Evolutionary conservation across 495 filamentous ascomycete species (phyloP).

Genomic region (Neurospora sp.): DNA sequence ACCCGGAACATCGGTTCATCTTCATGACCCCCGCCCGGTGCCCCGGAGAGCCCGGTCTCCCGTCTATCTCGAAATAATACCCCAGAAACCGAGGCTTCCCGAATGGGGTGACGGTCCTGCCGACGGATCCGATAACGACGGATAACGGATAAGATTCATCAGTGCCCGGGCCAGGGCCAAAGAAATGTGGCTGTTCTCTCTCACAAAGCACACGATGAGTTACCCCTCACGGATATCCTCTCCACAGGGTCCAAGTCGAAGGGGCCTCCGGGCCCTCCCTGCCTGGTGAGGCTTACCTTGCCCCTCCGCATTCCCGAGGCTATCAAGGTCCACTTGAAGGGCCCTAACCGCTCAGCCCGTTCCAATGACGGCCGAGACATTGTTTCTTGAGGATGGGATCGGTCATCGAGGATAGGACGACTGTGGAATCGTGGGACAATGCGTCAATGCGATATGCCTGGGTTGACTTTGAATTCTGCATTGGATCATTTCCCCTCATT

Average conservation of each 20-base stretch:
- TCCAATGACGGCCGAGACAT: not conserved
- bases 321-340: not conserved
- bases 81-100: not conserved
- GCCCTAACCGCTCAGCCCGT: not conserved
- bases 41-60: not conserved
- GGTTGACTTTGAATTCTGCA: not conserved
- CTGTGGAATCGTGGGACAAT: not conserved
- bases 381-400: not conserved
- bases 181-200: not conserved
- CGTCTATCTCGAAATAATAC: not conserved
- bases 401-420: not conserved
- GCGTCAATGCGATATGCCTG: not conserved
- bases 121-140: not conserved
- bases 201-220: not conserved
- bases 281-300: not conserved
- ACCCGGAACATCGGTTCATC: not conserved
- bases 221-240: not conserved
- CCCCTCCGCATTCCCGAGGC: not conserved
- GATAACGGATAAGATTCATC: not conserved
- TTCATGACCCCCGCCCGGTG: not conserved
- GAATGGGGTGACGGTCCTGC: not conserved
- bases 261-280: not conserved
- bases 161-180: not conserved
- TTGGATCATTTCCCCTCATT: not conserved
- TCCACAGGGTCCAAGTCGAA: not conserved